phyloP scores from a whole-genome alignment of 139 green algal genomes.

The Volvox reticuliferus region DNA sequence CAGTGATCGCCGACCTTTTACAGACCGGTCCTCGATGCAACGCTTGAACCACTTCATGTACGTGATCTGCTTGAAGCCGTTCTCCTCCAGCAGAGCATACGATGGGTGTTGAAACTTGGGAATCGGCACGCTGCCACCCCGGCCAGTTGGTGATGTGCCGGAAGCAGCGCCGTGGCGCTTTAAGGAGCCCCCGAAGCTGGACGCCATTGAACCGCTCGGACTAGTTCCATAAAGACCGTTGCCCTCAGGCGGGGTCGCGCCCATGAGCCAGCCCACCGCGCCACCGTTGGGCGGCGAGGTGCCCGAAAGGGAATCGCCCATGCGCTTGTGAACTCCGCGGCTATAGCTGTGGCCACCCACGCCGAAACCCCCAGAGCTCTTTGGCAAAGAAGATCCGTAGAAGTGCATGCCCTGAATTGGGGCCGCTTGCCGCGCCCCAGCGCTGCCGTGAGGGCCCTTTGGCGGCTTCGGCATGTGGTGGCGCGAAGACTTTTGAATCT shows the following conservation, averaged over 20 bases:
- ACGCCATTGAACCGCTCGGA: conserved; percentile 49
- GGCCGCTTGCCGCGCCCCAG: not conserved
- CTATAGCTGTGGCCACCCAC: conserved; percentile 24
- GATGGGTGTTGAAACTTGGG: conserved; percentile 93
- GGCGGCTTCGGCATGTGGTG: conserved; percentile 41
- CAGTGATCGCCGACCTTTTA: conserved; percentile 62
- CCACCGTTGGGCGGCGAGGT: conserved; percentile 44
- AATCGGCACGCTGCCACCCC: conserved; percentile 61
- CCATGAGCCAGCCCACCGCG: conserved; percentile 85
- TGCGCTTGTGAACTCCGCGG: conserved; percentile 24
- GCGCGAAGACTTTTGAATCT: conserved; percentile 34
- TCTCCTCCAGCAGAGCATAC: conserved; percentile 93
- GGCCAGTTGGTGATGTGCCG: conserved; percentile 41
- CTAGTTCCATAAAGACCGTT: conserved; percentile 67
- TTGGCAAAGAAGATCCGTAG: conserved; percentile 56
- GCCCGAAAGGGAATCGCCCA: conserved; percentile 12
- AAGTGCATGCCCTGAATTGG: conserved; percentile 49
- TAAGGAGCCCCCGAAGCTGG: conserved; percentile 23
- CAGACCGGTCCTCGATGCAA: conserved; percentile 90
- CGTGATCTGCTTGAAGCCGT: conserved; percentile 92
- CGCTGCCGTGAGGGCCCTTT: conserved; percentile 17
- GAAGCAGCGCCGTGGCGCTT: conserved; percentile 34
- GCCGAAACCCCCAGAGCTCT: conserved; percentile 21
- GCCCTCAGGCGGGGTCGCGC: conserved; percentile 72
- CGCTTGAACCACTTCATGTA: conserved; percentile 91